Percentiles rank a stretch among this genome's conserved stretches.
phyloP scores from a whole-genome alignment of 257 asterid species.

The Phtheirospermum japonicum region DNA sequence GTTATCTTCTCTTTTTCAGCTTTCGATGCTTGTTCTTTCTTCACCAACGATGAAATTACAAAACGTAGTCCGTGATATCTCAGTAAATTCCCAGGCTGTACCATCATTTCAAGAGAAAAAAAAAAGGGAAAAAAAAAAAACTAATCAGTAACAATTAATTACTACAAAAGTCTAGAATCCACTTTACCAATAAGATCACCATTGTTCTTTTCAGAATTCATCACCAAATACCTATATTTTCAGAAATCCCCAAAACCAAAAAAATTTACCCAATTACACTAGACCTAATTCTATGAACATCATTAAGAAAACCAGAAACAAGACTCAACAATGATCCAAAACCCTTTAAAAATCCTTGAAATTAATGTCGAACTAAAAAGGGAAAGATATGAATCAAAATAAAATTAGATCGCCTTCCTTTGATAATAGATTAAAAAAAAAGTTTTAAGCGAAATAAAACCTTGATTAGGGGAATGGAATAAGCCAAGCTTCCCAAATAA shows the following conservation, averaged over 20 bases:
- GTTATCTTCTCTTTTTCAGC: conserved; percentile 51
- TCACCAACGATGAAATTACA: conserved; percentile 82
- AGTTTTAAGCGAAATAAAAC: conserved; percentile 30
- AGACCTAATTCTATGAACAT: neutral
- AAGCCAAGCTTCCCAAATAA: conserved; percentile 83
- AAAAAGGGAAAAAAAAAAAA: conserved; percentile 14
- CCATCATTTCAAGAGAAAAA: conserved; percentile 4
- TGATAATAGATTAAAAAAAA: neutral
- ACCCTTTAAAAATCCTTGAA: neutral
- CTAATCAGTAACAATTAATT: conserved; percentile 12
- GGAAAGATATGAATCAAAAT: neutral
- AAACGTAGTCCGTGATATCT: conserved; percentile 51
- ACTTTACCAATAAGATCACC: conserved; percentile 9
- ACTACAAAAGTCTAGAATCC: neutral
- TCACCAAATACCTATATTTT: neutral
- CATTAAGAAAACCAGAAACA: neutral
- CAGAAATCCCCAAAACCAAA: neutral
- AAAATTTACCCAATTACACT: neutral
- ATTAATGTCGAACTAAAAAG: neutral
- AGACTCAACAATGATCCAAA: conserved; percentile 4
- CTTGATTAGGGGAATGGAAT: conserved; percentile 80
- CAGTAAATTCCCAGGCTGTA: conserved; percentile 70
- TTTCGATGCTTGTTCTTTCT: conserved; percentile 59
- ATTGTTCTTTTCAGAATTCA: neutral
- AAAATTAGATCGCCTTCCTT: no score